phyloP scores from a whole-genome alignment of 345 rosid species.

The Gossypium herbaceum region DNA sequence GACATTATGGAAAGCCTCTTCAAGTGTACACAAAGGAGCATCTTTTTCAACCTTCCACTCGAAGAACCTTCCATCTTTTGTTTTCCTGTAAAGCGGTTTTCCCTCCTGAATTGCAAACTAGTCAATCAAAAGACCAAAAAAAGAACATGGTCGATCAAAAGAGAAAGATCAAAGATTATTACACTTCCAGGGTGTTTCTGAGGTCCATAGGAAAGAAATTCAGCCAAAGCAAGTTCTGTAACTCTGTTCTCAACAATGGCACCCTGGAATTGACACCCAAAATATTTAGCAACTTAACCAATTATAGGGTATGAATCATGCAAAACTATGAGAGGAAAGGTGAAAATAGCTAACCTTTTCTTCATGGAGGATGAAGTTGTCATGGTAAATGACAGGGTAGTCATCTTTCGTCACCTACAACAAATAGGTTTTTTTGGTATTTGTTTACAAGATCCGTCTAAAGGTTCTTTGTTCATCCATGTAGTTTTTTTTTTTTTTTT shows the following conservation, averaged over 20 bases:
- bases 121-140: neutral
- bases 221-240: constrained; percentile 44
- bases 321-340: neutral
- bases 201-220: constrained; percentile 53
- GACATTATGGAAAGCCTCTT: constrained; percentile 47
- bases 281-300: neutral
- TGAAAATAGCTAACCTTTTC: constrained; percentile 35
- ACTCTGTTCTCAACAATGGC: constrained; percentile 49
- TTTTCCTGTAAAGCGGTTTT: constrained; percentile 46
- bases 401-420: constrained; percentile 65
- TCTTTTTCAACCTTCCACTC: constrained; percentile 58
- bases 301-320: neutral
- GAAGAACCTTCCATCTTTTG: constrained; percentile 55
- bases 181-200: constrained; percentile 35
- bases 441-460: constrained; percentile 18
- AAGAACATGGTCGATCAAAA: neutral
- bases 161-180: neutral
- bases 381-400: constrained; percentile 67
- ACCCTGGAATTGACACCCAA: constrained; percentile 37
- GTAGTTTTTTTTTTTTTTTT: neutral
- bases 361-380: constrained; percentile 46
- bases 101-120: constrained; percentile 31
- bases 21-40: constrained; percentile 50
- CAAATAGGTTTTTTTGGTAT: constrained; percentile 20
- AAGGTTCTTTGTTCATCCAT: constrained; percentile 18